These are phyloP conservation scores for Hamamelis virginiana DNA, from an alignment of 164 flowering plant genomes.

Conservation along the genomic window DNA sequence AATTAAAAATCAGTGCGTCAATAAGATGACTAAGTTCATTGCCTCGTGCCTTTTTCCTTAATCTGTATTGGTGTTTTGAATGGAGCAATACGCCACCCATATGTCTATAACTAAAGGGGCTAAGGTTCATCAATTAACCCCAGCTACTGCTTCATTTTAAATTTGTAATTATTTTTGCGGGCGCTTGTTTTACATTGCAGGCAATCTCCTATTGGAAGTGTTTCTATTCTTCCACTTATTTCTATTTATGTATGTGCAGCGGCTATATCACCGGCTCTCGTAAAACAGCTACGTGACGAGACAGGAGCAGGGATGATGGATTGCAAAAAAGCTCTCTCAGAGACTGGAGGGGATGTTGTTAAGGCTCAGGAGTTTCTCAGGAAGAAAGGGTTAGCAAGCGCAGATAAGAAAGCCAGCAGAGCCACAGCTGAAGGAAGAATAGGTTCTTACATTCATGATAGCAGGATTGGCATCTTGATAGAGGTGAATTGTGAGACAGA, in stretches of 20 bases:
- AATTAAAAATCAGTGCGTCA: too few relatives aligned
- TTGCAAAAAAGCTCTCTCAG: constrained; percentile 89
- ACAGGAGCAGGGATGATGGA: constrained; percentile 99
- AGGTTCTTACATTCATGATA: constrained; percentile 91
- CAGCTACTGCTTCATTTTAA: neutral
- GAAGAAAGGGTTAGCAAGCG: constrained; percentile 97
- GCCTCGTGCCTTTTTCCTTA: too few relatives aligned
- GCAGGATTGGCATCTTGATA: constrained; percentile 84
- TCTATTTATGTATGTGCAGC: constrained; percentile 30
- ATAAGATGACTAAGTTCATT: too few relatives aligned
- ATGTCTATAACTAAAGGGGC: neutral
- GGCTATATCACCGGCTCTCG: constrained; percentile 80
- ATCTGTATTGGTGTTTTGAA: neutral
- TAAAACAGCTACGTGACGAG: constrained; percentile 93
- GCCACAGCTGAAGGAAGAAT: constrained; percentile 96
- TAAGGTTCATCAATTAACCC: neutral
- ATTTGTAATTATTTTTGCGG: neutral
- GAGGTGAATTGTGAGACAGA: constrained; percentile 99
- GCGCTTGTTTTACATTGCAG: neutral
- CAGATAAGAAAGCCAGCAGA: constrained; percentile 92
- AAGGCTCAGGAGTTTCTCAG: constrained; percentile 94
- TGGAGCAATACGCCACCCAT: neutral
- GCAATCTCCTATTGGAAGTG: neutral
- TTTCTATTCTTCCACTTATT: neutral
- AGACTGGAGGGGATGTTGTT: constrained; percentile 79